Evolutionary conservation across 805 yeast species (phyloP).

Genomic region (Candida ponderosae): DNA sequence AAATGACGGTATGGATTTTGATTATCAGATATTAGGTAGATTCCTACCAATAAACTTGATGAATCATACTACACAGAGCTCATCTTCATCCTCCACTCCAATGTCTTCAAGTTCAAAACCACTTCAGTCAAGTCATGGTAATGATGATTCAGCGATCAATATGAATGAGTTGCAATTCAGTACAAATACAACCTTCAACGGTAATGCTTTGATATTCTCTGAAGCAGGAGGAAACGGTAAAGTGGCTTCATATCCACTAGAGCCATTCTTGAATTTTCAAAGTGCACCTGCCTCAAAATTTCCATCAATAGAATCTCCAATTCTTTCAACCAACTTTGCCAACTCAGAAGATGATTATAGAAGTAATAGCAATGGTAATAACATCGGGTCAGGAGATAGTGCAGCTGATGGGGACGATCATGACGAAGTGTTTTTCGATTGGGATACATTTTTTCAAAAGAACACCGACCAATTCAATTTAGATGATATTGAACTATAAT

Average conservation of each 20-base stretch:
- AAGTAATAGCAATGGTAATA: background rate
- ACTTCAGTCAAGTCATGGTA: background rate
- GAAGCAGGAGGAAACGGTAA: no score
- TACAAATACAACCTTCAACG: no score
- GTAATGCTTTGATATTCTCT: no score
- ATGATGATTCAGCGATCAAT: background rate
- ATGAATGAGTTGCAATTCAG: background rate
- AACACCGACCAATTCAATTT: background rate
- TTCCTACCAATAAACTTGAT: conserved; percentile 69
- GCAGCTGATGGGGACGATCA: conserved; percentile 4
- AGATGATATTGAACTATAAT: background rate
- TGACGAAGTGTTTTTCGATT: conserved; percentile 16
- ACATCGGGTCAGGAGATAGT: background rate
- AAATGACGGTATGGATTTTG: conserved; percentile 69
- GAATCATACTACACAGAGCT: conserved; percentile 33
- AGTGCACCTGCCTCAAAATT: background rate
- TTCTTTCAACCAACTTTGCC: background rate
- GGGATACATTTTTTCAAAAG: conserved; percentile 20
- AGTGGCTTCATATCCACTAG: background rate
- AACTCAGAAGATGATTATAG: no score
- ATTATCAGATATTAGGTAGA: conserved; percentile 74
- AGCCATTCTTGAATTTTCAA: background rate
- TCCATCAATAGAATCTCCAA: background rate
- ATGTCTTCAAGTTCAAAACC: background rate
- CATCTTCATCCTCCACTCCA: no score